These are phyloP conservation scores for Colletotrichum abscissum DNA, from an alignment of 2,329 filamentous ascomycete species.

Conservation along the genomic window DNA sequence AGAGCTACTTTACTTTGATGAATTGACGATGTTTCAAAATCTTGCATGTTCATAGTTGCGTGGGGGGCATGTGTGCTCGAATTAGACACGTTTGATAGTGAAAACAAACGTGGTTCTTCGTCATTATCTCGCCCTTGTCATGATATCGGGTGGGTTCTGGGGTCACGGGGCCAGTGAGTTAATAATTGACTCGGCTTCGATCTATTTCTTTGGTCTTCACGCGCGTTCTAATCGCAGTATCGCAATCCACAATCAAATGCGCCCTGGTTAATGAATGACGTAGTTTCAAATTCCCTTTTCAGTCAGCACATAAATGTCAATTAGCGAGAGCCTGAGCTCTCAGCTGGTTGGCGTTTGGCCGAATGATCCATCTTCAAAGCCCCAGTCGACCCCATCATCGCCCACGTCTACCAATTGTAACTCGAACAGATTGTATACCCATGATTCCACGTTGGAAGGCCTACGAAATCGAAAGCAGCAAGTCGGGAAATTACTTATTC, in stretches of 20 bases:
- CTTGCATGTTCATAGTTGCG: neutral
- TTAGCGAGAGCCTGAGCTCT: neutral
- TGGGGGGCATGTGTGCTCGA: neutral
- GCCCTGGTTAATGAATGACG: slow-evolving; percentile 6
- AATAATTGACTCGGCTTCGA: neutral
- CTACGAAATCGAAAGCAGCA: too few relatives aligned
- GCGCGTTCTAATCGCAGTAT: neutral
- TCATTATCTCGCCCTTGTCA: slow-evolving; percentile 3
- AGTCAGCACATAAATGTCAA: neutral
- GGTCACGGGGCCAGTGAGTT: neutral
- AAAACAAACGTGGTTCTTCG: slow-evolving; percentile 11
- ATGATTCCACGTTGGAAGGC: neutral
- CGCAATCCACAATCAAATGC: neutral
- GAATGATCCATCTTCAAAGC: neutral
- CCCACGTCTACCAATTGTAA: neutral
- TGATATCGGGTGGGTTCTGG: slow-evolving; percentile 3
- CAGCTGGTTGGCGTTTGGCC: neutral
- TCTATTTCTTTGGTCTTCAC: neutral
- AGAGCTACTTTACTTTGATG: neutral
- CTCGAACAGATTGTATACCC: neutral
- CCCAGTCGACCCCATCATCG: neutral
- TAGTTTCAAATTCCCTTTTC: neutral
- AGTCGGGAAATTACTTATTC: slow-evolving; percentile 20
- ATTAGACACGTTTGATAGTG: neutral
- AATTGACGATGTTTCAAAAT: slow-evolving; percentile 5